Evolutionary conservation across 2,329 filamentous ascomycete genomes (phyloP).

Genomic region (Hymenoscyphus salicellus): DNA sequence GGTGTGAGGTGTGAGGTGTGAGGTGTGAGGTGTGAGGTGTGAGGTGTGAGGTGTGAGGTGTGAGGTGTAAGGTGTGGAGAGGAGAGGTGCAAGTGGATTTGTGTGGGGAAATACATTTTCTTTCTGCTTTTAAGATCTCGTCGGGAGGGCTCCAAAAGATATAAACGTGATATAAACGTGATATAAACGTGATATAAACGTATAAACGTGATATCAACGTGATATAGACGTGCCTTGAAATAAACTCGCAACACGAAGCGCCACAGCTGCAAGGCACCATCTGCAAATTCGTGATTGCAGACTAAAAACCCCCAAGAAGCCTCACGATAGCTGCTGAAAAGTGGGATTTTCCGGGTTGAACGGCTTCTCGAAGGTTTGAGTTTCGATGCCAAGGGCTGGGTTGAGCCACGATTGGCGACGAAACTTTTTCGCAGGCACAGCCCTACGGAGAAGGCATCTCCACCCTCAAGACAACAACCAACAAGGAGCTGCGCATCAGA

Average conservation of each 20-base stretch:
- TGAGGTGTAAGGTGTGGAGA: no score
- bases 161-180: no score
- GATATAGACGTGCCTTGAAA: neutral
- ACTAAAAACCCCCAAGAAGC: neutral
- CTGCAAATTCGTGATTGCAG: neutral
- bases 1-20: no score
- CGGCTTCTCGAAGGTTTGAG: slow-evolving; percentile 2
- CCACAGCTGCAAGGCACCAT: neutral
- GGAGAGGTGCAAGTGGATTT: no score
- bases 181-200: no score
- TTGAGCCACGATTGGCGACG: slow-evolving; percentile 6
- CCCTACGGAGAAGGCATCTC: neutral
- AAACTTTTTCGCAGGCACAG: neutral
- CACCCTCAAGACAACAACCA: no score
- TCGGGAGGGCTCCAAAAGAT: no score
- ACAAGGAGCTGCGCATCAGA: neutral
- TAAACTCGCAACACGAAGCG: neutral
- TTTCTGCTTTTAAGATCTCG: no score
- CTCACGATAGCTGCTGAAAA: slow-evolving; percentile 2
- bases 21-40: no score
- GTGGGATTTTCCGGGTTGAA: neutral
- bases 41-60: no score
- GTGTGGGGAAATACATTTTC: no score
- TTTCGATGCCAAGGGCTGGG: neutral
- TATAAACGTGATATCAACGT: no score